These are phyloP conservation scores for Pichia pseudocactophila DNA, from an alignment of 805 yeast species.

Conservation along the genomic window DNA sequence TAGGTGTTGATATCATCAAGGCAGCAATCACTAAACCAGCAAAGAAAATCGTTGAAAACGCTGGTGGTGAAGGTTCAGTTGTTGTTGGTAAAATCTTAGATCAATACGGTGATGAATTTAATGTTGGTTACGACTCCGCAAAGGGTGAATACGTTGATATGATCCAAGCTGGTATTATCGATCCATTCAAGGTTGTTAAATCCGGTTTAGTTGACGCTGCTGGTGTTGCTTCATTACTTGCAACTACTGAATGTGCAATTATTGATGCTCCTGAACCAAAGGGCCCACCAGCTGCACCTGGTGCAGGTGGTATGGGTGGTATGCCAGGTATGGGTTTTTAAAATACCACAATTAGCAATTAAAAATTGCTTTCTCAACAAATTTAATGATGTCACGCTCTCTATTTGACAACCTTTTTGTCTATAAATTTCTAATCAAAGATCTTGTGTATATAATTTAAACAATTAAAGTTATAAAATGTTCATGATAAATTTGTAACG, in stretches of 20 bases:
- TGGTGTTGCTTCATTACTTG: constrained; percentile 94
- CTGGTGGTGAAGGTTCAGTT: constrained; percentile 97
- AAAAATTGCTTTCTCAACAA: too few relatives aligned
- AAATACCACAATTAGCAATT: neutral
- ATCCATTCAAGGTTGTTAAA: constrained; percentile 97
- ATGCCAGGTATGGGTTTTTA: constrained; percentile 33
- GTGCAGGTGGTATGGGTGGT: constrained; percentile 64
- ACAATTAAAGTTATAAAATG: too few relatives aligned
- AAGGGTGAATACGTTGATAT: constrained; percentile 92
- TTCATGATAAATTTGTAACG: too few relatives aligned
- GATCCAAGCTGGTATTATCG: constrained; percentile 95
- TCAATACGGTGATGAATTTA: constrained; percentile 59
- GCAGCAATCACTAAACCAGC: constrained; percentile 94
- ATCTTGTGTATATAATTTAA: neutral
- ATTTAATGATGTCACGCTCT: too few relatives aligned
- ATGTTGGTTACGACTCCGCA: constrained; percentile 84
- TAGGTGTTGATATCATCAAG: constrained; percentile 90
- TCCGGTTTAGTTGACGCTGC: constrained; percentile 93
- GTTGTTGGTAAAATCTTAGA: constrained; percentile 82
- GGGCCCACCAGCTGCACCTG: constrained; percentile 44
- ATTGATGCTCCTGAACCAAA: constrained; percentile 88
- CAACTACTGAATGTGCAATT: constrained; percentile 97
- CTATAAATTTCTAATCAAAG: neutral
- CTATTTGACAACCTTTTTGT: neutral
- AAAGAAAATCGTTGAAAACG: constrained; percentile 88